phyloP scores from a whole-genome alignment of 1,139 yeast species.

The Zygoascus meyerae region DNA sequence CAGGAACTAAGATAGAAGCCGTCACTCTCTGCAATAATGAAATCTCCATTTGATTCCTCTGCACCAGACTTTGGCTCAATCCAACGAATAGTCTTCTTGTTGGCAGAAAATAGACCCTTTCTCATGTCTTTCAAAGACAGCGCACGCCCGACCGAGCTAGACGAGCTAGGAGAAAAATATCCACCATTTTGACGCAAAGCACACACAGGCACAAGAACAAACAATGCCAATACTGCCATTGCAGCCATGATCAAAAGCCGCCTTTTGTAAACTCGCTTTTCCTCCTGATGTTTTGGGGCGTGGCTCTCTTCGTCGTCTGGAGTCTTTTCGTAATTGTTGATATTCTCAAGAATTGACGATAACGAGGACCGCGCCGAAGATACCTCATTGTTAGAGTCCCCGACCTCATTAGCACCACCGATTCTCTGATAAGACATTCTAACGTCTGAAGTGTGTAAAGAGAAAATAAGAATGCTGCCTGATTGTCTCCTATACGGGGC shows the following conservation, averaged over 20 bases:
- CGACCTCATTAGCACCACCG: no score
- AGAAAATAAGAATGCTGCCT: no score
- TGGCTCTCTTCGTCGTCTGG: neutral
- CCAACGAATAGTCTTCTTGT: conserved; percentile 23
- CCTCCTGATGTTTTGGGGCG: neutral
- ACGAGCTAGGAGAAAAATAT: conserved; percentile 1
- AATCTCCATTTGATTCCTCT: conserved; percentile 27
- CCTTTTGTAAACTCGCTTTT: neutral
- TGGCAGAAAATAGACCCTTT: conserved; percentile 25
- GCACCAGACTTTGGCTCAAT: conserved; percentile 20
- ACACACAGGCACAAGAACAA: conserved; percentile 6
- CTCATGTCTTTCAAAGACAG: conserved; percentile 26
- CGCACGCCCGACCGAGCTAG: conserved; percentile 3
- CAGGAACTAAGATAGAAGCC: conserved; percentile 22
- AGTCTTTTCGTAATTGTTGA: conserved; percentile 11
- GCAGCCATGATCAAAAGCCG: neutral
- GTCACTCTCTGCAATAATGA: conserved; percentile 19
- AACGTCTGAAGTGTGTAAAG: no score
- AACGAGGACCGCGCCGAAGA: conserved; percentile 18
- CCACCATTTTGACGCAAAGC: conserved; percentile 1
- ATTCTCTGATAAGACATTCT: no score
- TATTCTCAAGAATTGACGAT: conserved; percentile 19
- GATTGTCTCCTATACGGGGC: no score
- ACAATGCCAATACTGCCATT: neutral
- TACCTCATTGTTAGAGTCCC: no score